A percentile compares a stretch with the other conserved stretches of the same genome.
phyloP scores from a whole-genome alignment of 2,329 filamentous ascomycete genomes.

The Fusarium keratoplasticum region DNA sequence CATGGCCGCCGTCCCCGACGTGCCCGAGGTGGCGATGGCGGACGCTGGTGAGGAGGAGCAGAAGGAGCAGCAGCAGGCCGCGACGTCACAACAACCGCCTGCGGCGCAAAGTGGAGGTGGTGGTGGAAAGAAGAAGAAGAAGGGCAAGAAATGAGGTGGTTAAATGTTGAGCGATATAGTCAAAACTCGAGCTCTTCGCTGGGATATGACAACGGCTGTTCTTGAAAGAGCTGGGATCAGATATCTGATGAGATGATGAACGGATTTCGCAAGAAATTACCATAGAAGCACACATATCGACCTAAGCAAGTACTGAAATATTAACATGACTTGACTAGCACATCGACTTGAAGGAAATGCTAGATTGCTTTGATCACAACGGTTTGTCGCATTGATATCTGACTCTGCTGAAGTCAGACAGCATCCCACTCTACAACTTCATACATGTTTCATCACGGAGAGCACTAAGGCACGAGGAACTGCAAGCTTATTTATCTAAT shows the following conservation, averaged over 20 bases:
- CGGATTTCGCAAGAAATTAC: not conserved
- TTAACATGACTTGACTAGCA: not conserved
- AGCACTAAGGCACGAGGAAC: not conserved
- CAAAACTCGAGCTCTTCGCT: not conserved
- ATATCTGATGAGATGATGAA: not conserved
- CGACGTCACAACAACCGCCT: conserved; percentile 34
- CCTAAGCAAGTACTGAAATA: not conserved
- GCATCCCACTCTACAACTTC: not conserved
- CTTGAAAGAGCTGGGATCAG: not conserved
- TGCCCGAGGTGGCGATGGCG: conserved; percentile 56
- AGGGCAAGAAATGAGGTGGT: conserved; percentile 61
- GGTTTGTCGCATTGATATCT: no score
- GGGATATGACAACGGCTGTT: not conserved
- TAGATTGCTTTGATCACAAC: no score
- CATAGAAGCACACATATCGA: not conserved
- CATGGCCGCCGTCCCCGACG: conserved; percentile 68
- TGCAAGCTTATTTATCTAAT: conserved; percentile 20
- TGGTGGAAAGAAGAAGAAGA: conserved; percentile 70
- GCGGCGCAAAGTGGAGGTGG: conserved; percentile 49
- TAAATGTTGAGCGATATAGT: not conserved
- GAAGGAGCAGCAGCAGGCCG: conserved; percentile 35
- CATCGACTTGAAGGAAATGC: no score
- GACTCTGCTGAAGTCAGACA: not conserved
- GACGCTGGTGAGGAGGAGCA: conserved; percentile 50
- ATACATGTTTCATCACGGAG: not conserved